A percentile compares a stretch with the other conserved stretches of the same genome.
Evolutionary conservation across 2,329 filamentous ascomycete genomes (phyloP).

Genomic region (Fusarium temperatum): DNA sequence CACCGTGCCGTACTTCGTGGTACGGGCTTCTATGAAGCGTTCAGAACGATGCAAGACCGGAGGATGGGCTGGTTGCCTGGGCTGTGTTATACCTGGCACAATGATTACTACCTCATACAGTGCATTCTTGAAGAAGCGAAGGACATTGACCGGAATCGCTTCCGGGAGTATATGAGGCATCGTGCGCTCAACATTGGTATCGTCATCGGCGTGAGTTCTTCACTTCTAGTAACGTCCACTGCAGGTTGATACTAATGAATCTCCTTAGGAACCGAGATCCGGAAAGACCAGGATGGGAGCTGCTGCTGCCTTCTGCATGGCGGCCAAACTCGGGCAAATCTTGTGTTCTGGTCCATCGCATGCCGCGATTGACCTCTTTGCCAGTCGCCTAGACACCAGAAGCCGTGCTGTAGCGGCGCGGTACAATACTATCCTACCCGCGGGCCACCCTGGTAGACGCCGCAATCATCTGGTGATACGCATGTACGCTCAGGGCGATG

Average conservation of each 20-base stretch:
- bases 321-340: background rate
- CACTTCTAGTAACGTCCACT: no score
- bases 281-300: slow-evolving; percentile 21
- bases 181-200: slow-evolving; percentile 11
- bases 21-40: background rate
- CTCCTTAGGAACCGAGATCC: slow-evolving; percentile 18
- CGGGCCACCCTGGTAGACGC: background rate
- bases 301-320: slow-evolving; percentile 6
- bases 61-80: background rate
- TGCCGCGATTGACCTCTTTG: slow-evolving; percentile 9
- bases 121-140: slow-evolving; percentile 13
- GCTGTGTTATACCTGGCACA: background rate
- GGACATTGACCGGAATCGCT: slow-evolving; percentile 1
- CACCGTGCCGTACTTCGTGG: background rate
- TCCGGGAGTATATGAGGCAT: slow-evolving; percentile 11
- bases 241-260: background rate
- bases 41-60: no score
- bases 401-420: background rate
- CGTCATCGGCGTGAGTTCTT: slow-evolving; percentile 8
- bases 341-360: slow-evolving; percentile 12
- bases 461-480: slow-evolving; percentile 3
- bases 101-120: background rate
- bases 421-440: background rate
- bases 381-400: background rate
- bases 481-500: background rate